Base-by-base conservation (phyloP, 345 rosid species). In the Kandelia obovata region DNA sequence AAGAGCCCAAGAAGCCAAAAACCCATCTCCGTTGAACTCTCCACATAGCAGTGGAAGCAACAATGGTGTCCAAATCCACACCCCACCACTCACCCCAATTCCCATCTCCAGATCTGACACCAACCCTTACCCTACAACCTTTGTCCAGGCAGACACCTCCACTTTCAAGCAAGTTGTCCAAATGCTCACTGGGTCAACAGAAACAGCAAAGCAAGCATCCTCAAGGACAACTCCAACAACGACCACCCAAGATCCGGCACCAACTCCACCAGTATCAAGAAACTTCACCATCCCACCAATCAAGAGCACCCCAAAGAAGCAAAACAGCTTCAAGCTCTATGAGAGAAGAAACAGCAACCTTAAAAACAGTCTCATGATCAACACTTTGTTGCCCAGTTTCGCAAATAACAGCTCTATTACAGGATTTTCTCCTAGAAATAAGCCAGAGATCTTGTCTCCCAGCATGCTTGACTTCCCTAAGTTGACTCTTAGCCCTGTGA, bases 81-180 rank as follows among this genome's bases (percentile, higher is more conserved):
- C 75, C 68, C 83, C 83, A 65, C 80, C 86, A 49, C 71, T 76
- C 37, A 68, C 86, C 11, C 87, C 89, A 58, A 74, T 78, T 17
- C 83, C 92, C 68, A 75, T 91, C 71, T 77, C 96, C 84, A 89
- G 96, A 86, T 91, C 96, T 79, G 93, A 95, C 64, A 35, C 92
- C n/a, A 93, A 84, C 78, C 98, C 98, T 70, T 89, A 88, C 75
- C 98, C 97, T 20, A 93, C 98, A 25, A 93, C 98, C 68, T 93
- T 93, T 66, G 97, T 93, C 60, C 98, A 93, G 70, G 78, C 78
- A 64, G 78, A 93, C 85, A 78, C 95, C 61, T 75, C 91, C 59
- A 84, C 81, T 78, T 93, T 91, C 92, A 93, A 89, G 76, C 96
- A 89, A 53, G 98, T 93, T 52, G 98, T 93, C 66, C 98, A 93